phyloP scores from a whole-genome alignment of 2,329 filamentous ascomycete species.

The Fusarium kyushuense region DNA sequence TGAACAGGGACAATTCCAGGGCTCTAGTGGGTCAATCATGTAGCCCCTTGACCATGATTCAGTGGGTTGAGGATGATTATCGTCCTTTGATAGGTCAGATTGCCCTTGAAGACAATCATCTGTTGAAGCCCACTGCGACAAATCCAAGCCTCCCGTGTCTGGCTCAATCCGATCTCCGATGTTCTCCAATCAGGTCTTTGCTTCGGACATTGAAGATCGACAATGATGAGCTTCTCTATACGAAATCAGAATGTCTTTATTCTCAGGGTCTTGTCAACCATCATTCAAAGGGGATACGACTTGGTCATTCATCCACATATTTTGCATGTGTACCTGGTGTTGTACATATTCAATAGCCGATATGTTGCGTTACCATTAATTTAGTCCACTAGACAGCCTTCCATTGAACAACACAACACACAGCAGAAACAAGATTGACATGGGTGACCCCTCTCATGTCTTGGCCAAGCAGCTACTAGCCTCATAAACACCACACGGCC shows the following conservation, averaged over 20 bases:
- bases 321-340: background rate
- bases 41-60: constrained; percentile 19
- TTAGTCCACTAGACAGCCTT: constrained; percentile 1
- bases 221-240: constrained; percentile 11
- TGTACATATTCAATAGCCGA: background rate
- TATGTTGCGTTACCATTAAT: constrained; percentile 11
- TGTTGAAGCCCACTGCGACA: constrained; percentile 19
- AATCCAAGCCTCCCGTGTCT: constrained; percentile 33
- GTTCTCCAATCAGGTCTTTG: constrained; percentile 30
- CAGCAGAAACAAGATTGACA: constrained; percentile 32
- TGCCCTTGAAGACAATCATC: constrained; percentile 10
- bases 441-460: constrained; percentile 37
- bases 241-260: constrained; percentile 1
- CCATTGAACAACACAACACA: constrained; percentile 29
- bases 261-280: background rate
- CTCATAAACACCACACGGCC: constrained; percentile 28
- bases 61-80: constrained; percentile 20
- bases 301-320: background rate
- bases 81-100: constrained; percentile 20
- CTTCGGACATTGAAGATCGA: constrained; percentile 22
- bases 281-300: background rate
- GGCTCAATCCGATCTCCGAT: constrained; percentile 37
- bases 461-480: constrained; percentile 35
- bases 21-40: constrained; percentile 21
- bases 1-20: constrained; percentile 31